Evolutionary conservation across 768 basidiomycete genomes (phyloP), one percentile per base, ranked within the genome.

Genomic region (Clavaria fumosa): DNA sequence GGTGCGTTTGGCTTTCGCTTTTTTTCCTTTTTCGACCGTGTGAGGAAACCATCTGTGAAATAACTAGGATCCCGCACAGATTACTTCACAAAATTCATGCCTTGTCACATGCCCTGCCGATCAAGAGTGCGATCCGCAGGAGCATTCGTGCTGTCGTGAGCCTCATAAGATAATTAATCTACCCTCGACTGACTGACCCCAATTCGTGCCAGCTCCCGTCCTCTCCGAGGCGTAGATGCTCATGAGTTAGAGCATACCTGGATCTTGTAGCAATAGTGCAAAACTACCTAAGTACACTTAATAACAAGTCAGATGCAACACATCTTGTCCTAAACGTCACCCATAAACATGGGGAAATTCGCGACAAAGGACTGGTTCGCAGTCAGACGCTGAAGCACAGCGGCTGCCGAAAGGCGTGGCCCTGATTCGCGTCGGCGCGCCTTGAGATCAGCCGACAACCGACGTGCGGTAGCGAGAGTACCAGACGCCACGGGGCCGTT

Each of bases 141-240:
- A 82, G 49, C 75, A 82, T 43, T 72, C 79, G 1, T 86, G 83
- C 53, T 86, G 82, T 53, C 82, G 81, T 84, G 53, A 35, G 2
- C 4, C 14, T 12, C 21, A 23, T 10, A 7, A 5, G 21, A 23
- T 11, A n/a, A n/a, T n/a, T n/a, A n/a, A n/a, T n/a, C n/a, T n/a
- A n/a, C n/a, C n/a, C n/a, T n/a, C n/a, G n/a, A n/a, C n/a, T n/a
- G n/a, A n/a, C n/a, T n/a, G n/a, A n/a, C n/a, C n/a, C n/a, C n/a
- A n/a, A n/a, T n/a, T n/a, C n/a, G n/a, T n/a, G n/a, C n/a, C 34
- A 50, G 42, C 47, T 19, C 42, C 48, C 11, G n/a, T n/a, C n/a
- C n/a, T n/a, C n/a, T n/a, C n/a, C n/a, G n/a, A n/a, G n/a, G n/a
- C n/a, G n/a, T n/a, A n/a, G n/a, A n/a, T n/a, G n/a, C n/a, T n/a